A percentile compares a stretch with the other conserved stretches of the same genome.
Evolutionary conservation across 2,329 filamentous ascomycete genomes (phyloP).

Genomic region (Cercospora sp.): DNA sequence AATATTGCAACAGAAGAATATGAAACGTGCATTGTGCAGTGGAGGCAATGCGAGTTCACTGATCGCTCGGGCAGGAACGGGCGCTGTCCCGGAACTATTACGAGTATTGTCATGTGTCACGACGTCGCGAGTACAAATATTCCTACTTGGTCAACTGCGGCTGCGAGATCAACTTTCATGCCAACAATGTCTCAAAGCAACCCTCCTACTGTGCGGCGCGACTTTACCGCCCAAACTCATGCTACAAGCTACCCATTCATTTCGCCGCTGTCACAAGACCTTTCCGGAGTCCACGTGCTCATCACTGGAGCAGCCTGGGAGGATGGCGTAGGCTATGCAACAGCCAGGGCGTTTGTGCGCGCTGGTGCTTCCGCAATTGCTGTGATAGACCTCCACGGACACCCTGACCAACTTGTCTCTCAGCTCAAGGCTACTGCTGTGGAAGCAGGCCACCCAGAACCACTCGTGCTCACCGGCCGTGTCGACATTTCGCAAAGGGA

Average conservation of each 20-base stretch:
- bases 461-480: constrained; percentile 46
- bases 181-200: neutral
- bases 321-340: constrained; percentile 41
- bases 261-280: constrained; percentile 8
- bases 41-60: neutral
- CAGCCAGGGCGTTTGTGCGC: constrained; percentile 38
- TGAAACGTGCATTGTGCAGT: neutral
- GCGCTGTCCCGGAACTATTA: neutral
- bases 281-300: constrained; percentile 39
- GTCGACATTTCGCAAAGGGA: constrained; percentile 47
- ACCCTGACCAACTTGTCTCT: neutral
- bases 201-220: constrained; percentile 7
- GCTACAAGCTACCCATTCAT: constrained; percentile 13
- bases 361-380: constrained; percentile 44
- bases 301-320: constrained; percentile 41
- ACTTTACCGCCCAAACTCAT: constrained; percentile 10
- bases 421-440: constrained; percentile 41
- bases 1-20: neutral
- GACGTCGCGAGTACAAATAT: neutral
- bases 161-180: neutral
- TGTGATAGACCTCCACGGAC: neutral
- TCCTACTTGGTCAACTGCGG: neutral
- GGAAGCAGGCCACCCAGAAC: constrained; percentile 38
- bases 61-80: neutral
- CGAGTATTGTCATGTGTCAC: neutral